These are phyloP conservation scores for Cystoderma amianthinum DNA, from an alignment of 768 basidiomycete species.

Conservation along the genomic window DNA sequence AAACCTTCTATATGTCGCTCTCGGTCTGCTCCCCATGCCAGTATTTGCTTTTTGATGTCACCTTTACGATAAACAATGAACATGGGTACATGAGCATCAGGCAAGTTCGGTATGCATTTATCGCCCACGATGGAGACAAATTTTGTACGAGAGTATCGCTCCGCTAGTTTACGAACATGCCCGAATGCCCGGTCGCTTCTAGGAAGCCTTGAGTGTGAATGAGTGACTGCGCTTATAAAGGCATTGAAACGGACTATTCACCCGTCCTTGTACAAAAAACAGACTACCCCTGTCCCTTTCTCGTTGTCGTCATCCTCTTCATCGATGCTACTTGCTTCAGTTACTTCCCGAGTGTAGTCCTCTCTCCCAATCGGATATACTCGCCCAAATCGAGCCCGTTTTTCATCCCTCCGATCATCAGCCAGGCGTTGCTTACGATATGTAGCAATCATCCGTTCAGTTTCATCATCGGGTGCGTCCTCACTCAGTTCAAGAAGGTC, in stretches of 20 bases:
- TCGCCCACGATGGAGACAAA: conserved; percentile 93
- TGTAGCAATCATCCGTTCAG: conserved; percentile 63
- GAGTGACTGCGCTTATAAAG: conserved; percentile 1
- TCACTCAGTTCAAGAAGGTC: conserved; percentile 68
- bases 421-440: conserved; percentile 58
- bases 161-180: conserved; percentile 67
- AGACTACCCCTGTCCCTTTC: conserved; percentile 86
- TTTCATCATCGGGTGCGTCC: conserved; percentile 70
- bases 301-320: conserved; percentile 60
- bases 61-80: conserved; percentile 89
- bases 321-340: conserved; percentile 76
- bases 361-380: conserved; percentile 87
- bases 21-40: conserved; percentile 77
- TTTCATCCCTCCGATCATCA: conserved; percentile 52
- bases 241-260: conserved; percentile 28
- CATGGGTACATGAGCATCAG: conserved; percentile 87
- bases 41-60: conserved; percentile 80
- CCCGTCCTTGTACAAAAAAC: conserved; percentile 95
- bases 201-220: conserved; percentile 49
- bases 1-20: conserved; percentile 76
- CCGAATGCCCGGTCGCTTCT: conserved; percentile 70
- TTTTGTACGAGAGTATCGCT: conserved; percentile 85
- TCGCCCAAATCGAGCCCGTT: conserved; percentile 69
- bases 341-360: conserved; percentile 93
- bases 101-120: conserved; percentile 95